Base-by-base conservation (phyloP, 495 filamentous ascomycete genomes). In the Podospora pseudoanserina region DNA sequence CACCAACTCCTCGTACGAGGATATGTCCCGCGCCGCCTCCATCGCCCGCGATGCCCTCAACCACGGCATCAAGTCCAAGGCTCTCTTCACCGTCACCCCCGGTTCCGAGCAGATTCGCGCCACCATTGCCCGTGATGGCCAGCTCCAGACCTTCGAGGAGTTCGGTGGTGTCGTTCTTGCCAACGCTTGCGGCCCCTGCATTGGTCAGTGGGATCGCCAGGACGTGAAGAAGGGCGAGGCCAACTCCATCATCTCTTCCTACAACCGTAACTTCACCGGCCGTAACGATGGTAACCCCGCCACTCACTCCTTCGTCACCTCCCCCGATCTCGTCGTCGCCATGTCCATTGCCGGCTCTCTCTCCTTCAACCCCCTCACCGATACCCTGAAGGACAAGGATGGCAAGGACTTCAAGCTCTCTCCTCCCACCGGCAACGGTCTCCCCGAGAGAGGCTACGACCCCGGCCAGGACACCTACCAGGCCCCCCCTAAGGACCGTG, bases 1-100 rank as follows among this genome's bases (percentile, higher is more conserved):
- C 91, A 99, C 95, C 73, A 99, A 99, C 88, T 97, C 93, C 57
- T 97, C 94, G 30, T 99, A 99, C 80, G 96, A 99, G 85, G 95
- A 99, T 77, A 98, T 99, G 95, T 91, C 89, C 73, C 92, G 96
- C 71, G 91, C 88, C 75, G 95, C 95, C 65, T 92, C 93, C 44
- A 98, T 99, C 79, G 96, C 94, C 63, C 92, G 89, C 67, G 93
- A 99, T 80, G 96, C 96, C 72, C 86, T 97, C 67, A 81, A 94
- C 82, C 94, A 97, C 78, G 96, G 95, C 70, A 69, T 98, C 76
- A 97, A 97, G 86, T 87, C 96, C 72, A 97, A 97, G 87, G 85
- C 92, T 74, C 82, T 91, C 74, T 98, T 98, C 85, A 92, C 91
- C 74, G 91, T 99, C 70, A 97, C 95, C 68, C 95, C 95, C 66